These are phyloP conservation scores for Mycena vitilis DNA, from an alignment of 768 basidiomycete species.

Conservation along the genomic window DNA sequence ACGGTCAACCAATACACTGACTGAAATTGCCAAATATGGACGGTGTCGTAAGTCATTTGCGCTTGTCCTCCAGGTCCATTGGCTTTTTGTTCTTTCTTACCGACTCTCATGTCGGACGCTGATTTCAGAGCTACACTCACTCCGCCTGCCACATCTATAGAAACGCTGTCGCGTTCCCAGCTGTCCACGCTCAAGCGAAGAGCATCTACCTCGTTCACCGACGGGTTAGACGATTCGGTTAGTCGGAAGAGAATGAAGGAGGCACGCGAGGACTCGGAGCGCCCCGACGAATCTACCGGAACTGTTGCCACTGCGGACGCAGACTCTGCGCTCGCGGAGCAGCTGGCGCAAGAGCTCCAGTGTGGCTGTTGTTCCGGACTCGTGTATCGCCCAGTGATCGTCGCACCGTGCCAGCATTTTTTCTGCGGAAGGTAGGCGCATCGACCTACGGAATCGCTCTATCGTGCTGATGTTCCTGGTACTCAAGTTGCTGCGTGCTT, in stretches of 20 bases:
- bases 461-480: constrained; percentile 5
- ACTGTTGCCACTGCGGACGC: constrained; percentile 23
- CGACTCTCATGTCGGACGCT: constrained; percentile 38
- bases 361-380: constrained; percentile 89
- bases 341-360: constrained; percentile 79
- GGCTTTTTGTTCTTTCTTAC: constrained; percentile 35
- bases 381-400: constrained; percentile 84
- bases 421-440: constrained; percentile 84
- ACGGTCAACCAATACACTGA: neutral
- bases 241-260: constrained; percentile 74
- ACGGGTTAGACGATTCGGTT: constrained; percentile 56
- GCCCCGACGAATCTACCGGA: constrained; percentile 17
- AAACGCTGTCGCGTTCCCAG: constrained; percentile 33
- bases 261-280: constrained; percentile 43
- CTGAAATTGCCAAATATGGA: constrained; percentile 24
- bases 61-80: neutral
- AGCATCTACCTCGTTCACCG: constrained; percentile 64
- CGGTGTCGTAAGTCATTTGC: constrained; percentile 18
- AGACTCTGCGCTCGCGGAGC: constrained; percentile 59
- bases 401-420: constrained; percentile 89
- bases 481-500: constrained; percentile 76
- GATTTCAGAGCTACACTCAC: constrained; percentile 34
- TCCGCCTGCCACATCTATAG: constrained; percentile 33
- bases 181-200: constrained; percentile 63
- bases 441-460: neutral